Conservation (phyloP, 2,329 filamentous ascomycete species). For the Diaporthe vexans region DNA sequence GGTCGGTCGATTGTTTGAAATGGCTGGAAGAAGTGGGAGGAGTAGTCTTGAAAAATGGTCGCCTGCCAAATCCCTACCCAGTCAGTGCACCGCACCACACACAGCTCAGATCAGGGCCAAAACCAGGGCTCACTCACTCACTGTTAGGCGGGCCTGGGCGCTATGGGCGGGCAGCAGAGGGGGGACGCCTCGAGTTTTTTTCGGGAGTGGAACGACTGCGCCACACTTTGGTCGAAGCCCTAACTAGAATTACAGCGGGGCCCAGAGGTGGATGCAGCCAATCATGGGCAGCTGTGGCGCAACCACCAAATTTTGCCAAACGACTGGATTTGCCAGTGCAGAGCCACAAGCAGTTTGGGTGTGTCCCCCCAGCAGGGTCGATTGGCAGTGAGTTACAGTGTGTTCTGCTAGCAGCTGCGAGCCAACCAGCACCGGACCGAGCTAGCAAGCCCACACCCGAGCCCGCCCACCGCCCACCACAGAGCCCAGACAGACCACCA, state of each 20-base stretch:
- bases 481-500: constrained; percentile 22
- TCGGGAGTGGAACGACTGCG: neutral
- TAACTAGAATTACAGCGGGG: neutral
- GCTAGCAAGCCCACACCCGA: constrained; percentile 23
- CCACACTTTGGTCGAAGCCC: constrained; percentile 1
- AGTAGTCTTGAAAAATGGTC: constrained; percentile 29
- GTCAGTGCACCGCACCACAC: constrained; percentile 17
- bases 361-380: neutral
- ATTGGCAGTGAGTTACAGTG: neutral
- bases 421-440: constrained; percentile 26
- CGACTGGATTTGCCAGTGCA: constrained; percentile 9
- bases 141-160: neutral
- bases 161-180: neutral
- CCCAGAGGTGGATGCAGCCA: neutral
- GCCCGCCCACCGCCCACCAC: constrained; percentile 10
- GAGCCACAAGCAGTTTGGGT: neutral
- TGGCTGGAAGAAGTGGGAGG: constrained; percentile 40
- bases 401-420: constrained; percentile 7
- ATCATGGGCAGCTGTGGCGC: neutral
- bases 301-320: constrained; percentile 26
- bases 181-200: neutral
- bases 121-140: neutral
- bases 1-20: constrained; percentile 41
- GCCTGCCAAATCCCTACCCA: constrained; percentile 27
- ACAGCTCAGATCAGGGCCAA: constrained; percentile 21